Evolutionary conservation across 192 early-diverging fungal genomes (phyloP).

Genomic region (Podila minutissima): DNA sequence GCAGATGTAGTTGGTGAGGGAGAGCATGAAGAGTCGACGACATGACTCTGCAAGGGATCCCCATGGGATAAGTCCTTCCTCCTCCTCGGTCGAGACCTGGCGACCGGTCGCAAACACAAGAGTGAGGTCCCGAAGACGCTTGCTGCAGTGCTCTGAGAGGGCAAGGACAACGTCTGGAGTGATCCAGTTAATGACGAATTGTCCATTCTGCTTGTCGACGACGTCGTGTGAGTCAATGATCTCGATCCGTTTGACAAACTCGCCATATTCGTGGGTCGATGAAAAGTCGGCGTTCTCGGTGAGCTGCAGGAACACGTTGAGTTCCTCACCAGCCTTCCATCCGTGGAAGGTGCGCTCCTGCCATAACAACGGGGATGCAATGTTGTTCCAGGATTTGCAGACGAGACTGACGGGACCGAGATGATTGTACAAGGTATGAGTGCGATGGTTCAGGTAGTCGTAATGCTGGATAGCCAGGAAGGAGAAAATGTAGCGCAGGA

Average conservation of each 20-base stretch:
- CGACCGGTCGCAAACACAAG: conserved; percentile 47
- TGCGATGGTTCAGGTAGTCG: conserved; percentile 50
- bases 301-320: conserved; percentile 38
- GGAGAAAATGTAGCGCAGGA: conserved; percentile 45
- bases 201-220: conserved; percentile 46
- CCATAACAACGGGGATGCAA: conserved; percentile 48
- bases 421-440: conserved; percentile 40
- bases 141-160: conserved; percentile 47
- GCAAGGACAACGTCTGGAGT: conserved; percentile 52
- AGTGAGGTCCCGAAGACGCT: conserved; percentile 37
- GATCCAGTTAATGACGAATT: conserved; percentile 54
- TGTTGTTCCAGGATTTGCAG: conserved; percentile 43
- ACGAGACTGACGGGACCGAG: conserved; percentile 41
- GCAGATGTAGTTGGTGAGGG: conserved; percentile 49
- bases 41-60: conserved; percentile 46
- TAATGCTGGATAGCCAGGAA: conserved; percentile 42
- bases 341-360: conserved; percentile 51
- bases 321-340: conserved; percentile 52
- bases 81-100: conserved; percentile 37
- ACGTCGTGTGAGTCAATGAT: conserved; percentile 53
- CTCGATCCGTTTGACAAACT: conserved; percentile 48
- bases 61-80: conserved; percentile 49
- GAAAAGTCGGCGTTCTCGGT: conserved; percentile 53
- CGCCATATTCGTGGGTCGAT: conserved; percentile 50
- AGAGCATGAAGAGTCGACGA: conserved; percentile 44